Evolutionary conservation across 2,329 filamentous ascomycete genomes (phyloP).

Genomic region (Lasiodiplodia hormozganensis): DNA sequence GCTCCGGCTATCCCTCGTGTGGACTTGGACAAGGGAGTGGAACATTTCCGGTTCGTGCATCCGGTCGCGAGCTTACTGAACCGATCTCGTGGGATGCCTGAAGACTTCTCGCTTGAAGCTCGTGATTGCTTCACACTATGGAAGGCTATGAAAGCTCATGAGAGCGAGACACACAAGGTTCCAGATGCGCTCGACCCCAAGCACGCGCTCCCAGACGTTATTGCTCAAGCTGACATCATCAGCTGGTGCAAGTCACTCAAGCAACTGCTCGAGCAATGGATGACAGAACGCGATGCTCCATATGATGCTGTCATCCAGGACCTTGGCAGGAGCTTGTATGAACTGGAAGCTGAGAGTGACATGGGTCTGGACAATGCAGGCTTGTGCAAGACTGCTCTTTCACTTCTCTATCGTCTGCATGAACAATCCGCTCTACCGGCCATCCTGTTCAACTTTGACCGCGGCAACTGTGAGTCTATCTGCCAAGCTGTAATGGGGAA

Average conservation of each 20-base stretch:
- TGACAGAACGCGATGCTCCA: constrained; percentile 61
- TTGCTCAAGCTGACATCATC: constrained; percentile 71
- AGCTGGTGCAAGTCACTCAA: constrained; percentile 71
- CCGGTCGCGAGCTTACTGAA: constrained; percentile 68
- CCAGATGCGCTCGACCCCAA: constrained; percentile 58
- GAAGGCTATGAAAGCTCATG: constrained; percentile 66
- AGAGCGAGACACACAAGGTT: constrained; percentile 60
- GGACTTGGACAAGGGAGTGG: constrained; percentile 56
- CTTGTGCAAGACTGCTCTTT: constrained; percentile 57
- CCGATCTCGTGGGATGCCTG: constrained; percentile 65
- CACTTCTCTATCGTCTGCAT: constrained; percentile 67
- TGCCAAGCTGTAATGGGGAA: constrained; percentile 59
- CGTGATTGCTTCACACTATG: constrained; percentile 73
- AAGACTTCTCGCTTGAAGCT: constrained; percentile 73
- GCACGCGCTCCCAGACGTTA: constrained; percentile 58
- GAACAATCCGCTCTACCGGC: constrained; percentile 71
- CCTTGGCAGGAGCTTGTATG: constrained; percentile 31
- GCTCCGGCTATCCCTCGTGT: constrained; percentile 47
- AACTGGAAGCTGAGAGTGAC: not conserved
- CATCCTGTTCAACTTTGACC: constrained; percentile 80
- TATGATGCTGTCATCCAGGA: constrained; percentile 60
- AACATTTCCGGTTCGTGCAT: constrained; percentile 66
- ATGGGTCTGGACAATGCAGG: constrained; percentile 32
- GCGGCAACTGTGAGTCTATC: constrained; percentile 67
- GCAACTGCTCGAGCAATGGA: constrained; percentile 64